Base-by-base conservation (phyloP, 371 early-diverging fungal genomes). In the Lichtheimia ornata region DNA sequence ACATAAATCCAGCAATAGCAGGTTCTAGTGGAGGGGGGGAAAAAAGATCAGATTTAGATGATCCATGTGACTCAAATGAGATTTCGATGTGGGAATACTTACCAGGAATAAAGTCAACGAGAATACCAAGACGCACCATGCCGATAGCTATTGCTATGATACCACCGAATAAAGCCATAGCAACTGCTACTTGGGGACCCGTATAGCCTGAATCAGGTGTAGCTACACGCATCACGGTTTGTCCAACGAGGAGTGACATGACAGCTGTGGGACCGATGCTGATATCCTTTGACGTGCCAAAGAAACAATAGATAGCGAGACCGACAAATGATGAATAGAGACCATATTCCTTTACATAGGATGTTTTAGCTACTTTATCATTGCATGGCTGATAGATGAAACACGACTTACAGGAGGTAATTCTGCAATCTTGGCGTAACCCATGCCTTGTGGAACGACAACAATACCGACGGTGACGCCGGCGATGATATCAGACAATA, bases 251-350 rank as follows among this genome's bases (percentile, higher is more conserved):
- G 18, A 90, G 74, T 4, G 92, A 90, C 68, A 94, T 85, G 11
- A 94, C 93, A 15, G 95, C 93, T 22, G 92, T 91, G 0, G 94
- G 91, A 6, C 96, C 94, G 56, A 94, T 90, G 17, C 92, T 91
- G 42, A 93, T 91, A 66, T 93, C 94, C 70, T 91, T 91, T 35
- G 92, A 88, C 1, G 94, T 93, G 45, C 89, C 93, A 71, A 94
- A 89, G 41, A 93, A 72, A 53, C 81, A 83, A 71, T 95, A 96
- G 15, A 93, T 63, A 42, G 88, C 73, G 15, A 87, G 76, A 43
- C 95, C 94, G 28, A 92, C 81, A 67, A 94, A 91, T 17, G 74
- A 74, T 47, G 77, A 67, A 50, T 62, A 60, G 9, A 57, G 57
- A 30, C 61, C 66, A 41, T 57, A 62, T 58, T 66, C 61, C 57